These are phyloP conservation scores for Dothideomycetes sp. DNA, from an alignment of 2,329 filamentous ascomycete species.

Conservation along the genomic window DNA sequence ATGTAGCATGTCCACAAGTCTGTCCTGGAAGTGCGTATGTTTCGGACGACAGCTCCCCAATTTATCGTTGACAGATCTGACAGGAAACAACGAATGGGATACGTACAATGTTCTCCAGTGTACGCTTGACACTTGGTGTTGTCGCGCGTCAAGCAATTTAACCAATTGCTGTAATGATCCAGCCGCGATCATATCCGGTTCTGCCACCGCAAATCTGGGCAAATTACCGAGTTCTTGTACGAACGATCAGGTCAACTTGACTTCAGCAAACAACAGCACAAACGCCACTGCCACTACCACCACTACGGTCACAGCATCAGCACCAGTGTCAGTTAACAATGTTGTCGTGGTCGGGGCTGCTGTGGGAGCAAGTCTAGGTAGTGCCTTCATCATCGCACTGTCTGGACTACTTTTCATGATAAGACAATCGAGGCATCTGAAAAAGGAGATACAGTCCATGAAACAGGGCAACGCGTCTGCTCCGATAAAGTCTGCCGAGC, in stretches of 20 bases:
- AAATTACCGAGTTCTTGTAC: not conserved
- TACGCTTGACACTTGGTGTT: not conserved
- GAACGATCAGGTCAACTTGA: not conserved
- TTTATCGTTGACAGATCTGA: not conserved
- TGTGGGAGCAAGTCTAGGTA: conserved; percentile 7
- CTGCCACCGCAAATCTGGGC: conserved; percentile 2
- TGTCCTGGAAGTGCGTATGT: conserved; percentile 5
- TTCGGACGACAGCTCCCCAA: not conserved
- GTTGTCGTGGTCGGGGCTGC: conserved; percentile 8
- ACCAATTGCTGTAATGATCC: conserved; percentile 2
- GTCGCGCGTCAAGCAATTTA: not conserved
- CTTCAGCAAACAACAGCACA: not conserved
- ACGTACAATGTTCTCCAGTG: conserved; percentile 8
- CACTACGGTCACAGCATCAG: not conserved
- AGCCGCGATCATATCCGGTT: not conserved
- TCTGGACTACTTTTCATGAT: conserved; percentile 8
- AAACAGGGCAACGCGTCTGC: not conserved
- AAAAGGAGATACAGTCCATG: conserved; percentile 1
- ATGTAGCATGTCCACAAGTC: not conserved
- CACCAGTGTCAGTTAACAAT: not conserved
- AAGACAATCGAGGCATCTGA: conserved; percentile 6
- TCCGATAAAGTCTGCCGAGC: not conserved
- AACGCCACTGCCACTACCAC: conserved; percentile 8
- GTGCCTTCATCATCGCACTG: conserved; percentile 6
- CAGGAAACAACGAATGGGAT: conserved; percentile 1